A percentile compares a stretch with the other conserved stretches of the same genome.
phyloP scores from a whole-genome alignment of 139 green algal species.

The Chlamydomonas sphaeroides region DNA sequence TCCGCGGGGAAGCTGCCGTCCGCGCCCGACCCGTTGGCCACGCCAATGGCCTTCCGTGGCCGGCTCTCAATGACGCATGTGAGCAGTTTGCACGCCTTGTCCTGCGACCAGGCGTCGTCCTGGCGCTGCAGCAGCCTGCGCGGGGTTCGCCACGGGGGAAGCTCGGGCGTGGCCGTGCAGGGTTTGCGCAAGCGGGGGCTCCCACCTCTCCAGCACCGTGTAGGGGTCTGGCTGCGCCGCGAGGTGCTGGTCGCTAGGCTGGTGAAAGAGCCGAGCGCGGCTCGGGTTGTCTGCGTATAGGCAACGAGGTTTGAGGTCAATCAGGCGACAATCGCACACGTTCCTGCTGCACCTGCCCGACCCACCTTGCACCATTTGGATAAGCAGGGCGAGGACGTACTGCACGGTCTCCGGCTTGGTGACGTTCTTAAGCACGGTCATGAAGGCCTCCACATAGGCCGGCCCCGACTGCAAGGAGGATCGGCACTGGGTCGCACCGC shows the following conservation, averaged over 20 bases:
- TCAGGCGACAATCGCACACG: not conserved
- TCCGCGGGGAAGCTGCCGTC: constrained; percentile 37
- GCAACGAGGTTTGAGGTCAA: not conserved
- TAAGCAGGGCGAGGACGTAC: constrained; percentile 88
- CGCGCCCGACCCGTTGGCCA: constrained; percentile 41
- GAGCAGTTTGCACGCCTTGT: constrained; percentile 83
- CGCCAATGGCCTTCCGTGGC: constrained; percentile 58
- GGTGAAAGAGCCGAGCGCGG: constrained; percentile 73
- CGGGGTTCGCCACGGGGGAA: too few species aligned
- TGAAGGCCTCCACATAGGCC: constrained; percentile 80
- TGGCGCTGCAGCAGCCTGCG: constrained; percentile 81
- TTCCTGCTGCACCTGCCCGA: not conserved
- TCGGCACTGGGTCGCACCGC: too few species aligned
- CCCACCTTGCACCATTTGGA: constrained; percentile 80
- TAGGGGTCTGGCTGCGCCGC: constrained; percentile 67
- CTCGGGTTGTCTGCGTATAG: constrained; percentile 54
- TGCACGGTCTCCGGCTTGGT: constrained; percentile 93
- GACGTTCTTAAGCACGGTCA: constrained; percentile 88
- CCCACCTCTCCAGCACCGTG: constrained; percentile 75
- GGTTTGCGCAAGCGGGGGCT: not conserved
- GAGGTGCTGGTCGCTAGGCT: constrained; percentile 53
- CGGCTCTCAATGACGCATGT: constrained; percentile 70
- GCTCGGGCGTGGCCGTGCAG: too few species aligned
- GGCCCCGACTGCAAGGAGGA: constrained; percentile 68
- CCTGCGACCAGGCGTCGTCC: constrained; percentile 95